Percentiles rank a stretch among this genome's conserved stretches.
Evolutionary conservation across 345 rosid genomes (phyloP).

Genomic region (Hypericum perforatum): DNA sequence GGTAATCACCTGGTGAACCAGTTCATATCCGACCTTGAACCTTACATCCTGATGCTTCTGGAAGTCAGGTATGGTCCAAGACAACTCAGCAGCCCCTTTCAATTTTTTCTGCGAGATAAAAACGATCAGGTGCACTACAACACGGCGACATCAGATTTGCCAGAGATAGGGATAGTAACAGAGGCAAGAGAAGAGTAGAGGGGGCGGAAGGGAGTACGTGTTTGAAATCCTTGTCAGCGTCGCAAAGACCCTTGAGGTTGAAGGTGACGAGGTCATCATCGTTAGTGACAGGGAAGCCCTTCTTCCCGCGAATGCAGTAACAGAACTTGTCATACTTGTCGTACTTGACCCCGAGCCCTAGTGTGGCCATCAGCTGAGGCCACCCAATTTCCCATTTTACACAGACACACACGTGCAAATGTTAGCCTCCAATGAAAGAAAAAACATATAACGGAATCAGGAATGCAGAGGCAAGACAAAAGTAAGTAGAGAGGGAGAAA

Average conservation of each 20-base stretch:
- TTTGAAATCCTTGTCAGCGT: conserved; percentile 61
- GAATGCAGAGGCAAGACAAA: no score
- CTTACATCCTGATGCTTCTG: conserved; percentile 73
- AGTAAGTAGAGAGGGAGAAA: no score
- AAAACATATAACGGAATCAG: conserved; percentile 2
- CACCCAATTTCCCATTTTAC: not conserved
- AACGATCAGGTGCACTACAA: not conserved
- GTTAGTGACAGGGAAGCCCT: conserved; percentile 49
- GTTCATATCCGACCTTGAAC: conserved; percentile 71
- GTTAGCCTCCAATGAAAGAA: no score
- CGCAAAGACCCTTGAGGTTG: conserved; percentile 60
- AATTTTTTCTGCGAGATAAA: conserved; percentile 50
- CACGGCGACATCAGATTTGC: not conserved
- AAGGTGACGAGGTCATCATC: conserved; percentile 42
- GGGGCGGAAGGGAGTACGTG: conserved; percentile 32
- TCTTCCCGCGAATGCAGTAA: conserved; percentile 60
- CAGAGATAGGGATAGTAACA: not conserved
- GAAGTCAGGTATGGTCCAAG: conserved; percentile 62
- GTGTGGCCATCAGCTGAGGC: conserved; percentile 46
- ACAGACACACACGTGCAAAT: conserved; percentile 11
- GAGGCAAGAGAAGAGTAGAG: not conserved
- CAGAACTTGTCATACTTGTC: conserved; percentile 59
- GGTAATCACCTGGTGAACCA: conserved; percentile 55
- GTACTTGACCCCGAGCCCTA: conserved; percentile 62
- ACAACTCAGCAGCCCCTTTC: conserved; percentile 72